Conservation (phyloP, 2,329 filamentous ascomycete species). For the Decorospora gaudefroyi region DNA sequence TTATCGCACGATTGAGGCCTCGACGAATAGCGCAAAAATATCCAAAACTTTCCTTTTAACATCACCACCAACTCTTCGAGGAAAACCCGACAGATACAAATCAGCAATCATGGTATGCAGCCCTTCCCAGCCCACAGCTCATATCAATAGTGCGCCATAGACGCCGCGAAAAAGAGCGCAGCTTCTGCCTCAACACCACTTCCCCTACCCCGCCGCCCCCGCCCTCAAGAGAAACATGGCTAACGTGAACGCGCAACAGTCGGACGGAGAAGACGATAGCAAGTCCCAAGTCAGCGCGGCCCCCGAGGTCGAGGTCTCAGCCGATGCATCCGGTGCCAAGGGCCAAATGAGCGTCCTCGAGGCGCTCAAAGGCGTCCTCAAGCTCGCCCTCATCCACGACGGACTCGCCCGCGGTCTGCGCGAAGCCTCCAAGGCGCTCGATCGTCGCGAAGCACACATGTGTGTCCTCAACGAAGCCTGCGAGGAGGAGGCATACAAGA, state of each 20-base stretch:
- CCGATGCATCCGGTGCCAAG: slow-evolving; percentile 76
- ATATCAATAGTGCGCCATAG: neutral
- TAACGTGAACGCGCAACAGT: slow-evolving; percentile 60
- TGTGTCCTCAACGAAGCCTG: slow-evolving; percentile 99
- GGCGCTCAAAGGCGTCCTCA: slow-evolving; percentile 97
- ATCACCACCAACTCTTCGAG: slow-evolving; percentile 49
- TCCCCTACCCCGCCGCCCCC: slow-evolving; percentile 5
- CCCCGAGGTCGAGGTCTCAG: slow-evolving; percentile 93
- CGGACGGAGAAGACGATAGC: slow-evolving; percentile 99
- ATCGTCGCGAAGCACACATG: slow-evolving; percentile 99
- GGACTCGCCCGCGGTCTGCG: slow-evolving; percentile 97
- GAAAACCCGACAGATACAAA: slow-evolving; percentile 50
- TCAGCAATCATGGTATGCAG: slow-evolving; percentile 49
- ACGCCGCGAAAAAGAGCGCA: slow-evolving; percentile 1
- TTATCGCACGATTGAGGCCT: slow-evolving; percentile 18
- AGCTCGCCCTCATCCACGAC: slow-evolving; percentile 99
- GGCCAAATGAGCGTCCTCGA: slow-evolving; percentile 98
- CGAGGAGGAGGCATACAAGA: slow-evolving; percentile 99
- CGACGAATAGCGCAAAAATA: slow-evolving; percentile 23
- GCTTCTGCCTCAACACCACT: neutral
- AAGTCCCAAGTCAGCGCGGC: slow-evolving; percentile 75
- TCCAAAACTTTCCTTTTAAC: slow-evolving; percentile 25
- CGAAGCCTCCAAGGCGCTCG: slow-evolving; percentile 97
- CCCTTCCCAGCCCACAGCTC: neutral
- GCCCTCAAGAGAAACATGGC: slow-evolving; percentile 7